Conservation (phyloP, 1,284 basidiomycete genomes). For the Microbotryum silenes-acaulis region DNA sequence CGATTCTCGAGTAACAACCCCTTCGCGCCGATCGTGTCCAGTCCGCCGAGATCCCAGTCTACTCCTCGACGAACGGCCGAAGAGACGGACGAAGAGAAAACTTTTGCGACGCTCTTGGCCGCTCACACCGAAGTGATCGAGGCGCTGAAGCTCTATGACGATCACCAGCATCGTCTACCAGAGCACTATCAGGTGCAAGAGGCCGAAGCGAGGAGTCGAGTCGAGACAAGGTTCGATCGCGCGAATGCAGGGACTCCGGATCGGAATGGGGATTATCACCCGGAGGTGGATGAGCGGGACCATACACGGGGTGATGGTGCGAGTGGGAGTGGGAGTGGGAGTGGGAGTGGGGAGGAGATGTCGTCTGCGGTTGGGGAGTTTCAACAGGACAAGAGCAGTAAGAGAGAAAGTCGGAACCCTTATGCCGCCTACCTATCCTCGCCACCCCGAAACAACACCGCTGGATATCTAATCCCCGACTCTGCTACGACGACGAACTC, state of each 20-base stretch:
- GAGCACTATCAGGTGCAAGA: constrained; percentile 24
- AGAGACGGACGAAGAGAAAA: constrained; percentile 28
- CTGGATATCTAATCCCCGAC: too few species aligned
- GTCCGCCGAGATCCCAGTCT: background rate
- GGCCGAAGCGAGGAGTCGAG: constrained; percentile 19
- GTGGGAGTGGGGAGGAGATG: background rate
- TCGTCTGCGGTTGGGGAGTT: background rate
- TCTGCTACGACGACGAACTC: constrained; percentile 1
- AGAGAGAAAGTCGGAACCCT: too few species aligned
- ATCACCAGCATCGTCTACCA: background rate
- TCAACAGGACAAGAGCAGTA: background rate
- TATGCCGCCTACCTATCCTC: background rate
- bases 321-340: background rate
- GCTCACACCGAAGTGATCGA: constrained; percentile 31
- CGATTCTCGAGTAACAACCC: constrained; percentile 26
- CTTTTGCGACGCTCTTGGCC: constrained; percentile 19
- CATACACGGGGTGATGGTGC: background rate
- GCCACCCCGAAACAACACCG: background rate
- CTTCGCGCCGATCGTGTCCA: constrained; percentile 15
- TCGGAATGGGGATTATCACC: background rate
- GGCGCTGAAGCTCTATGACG: constrained; percentile 21
- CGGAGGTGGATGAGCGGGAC: background rate
- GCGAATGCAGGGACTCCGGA: constrained; percentile 5
- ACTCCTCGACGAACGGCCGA: background rate
- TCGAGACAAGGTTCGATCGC: constrained; percentile 20